Percentiles rank a stretch among this genome's conserved stretches.
Evolutionary conservation across 768 basidiomycete species (phyloP).

Genomic region (Lentinula edodes): DNA sequence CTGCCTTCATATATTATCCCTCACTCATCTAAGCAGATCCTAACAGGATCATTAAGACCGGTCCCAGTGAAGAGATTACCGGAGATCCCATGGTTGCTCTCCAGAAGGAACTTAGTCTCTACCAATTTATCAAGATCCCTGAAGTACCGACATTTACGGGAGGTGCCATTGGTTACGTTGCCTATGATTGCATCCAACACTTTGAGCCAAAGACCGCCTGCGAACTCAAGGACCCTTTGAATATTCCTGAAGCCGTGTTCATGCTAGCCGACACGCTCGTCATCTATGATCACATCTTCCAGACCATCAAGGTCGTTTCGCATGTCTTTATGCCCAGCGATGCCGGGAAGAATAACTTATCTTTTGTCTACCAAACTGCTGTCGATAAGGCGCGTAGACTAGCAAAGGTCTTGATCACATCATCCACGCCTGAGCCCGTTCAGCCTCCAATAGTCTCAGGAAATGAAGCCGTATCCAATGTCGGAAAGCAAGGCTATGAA

Average conservation of each 20-base stretch:
- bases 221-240: slow-evolving; percentile 67
- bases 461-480: slow-evolving; percentile 73
- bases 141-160: slow-evolving; percentile 94
- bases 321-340: slow-evolving; percentile 86
- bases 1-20: not conserved
- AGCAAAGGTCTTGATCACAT: slow-evolving; percentile 59
- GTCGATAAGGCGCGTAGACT: slow-evolving; percentile 76
- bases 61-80: slow-evolving; percentile 71
- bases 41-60: slow-evolving; percentile 85
- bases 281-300: slow-evolving; percentile 95
- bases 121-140: slow-evolving; percentile 88
- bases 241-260: slow-evolving; percentile 94
- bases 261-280: slow-evolving; percentile 96
- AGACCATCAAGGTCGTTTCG: slow-evolving; percentile 91
- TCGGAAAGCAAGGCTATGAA: slow-evolving; percentile 91
- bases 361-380: slow-evolving; percentile 86
- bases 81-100: slow-evolving; percentile 87
- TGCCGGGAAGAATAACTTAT: slow-evolving; percentile 59
- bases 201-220: slow-evolving; percentile 92
- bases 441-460: slow-evolving; percentile 67
- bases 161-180: slow-evolving; percentile 95
- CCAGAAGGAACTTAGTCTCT: slow-evolving; percentile 79
- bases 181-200: slow-evolving; percentile 93
- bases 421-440: slow-evolving; percentile 53
- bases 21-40: slow-evolving; percentile 56